These are phyloP conservation scores for Microthlaspi erraticum DNA, from an alignment of 345 rosid species.

Conservation along the genomic window DNA sequence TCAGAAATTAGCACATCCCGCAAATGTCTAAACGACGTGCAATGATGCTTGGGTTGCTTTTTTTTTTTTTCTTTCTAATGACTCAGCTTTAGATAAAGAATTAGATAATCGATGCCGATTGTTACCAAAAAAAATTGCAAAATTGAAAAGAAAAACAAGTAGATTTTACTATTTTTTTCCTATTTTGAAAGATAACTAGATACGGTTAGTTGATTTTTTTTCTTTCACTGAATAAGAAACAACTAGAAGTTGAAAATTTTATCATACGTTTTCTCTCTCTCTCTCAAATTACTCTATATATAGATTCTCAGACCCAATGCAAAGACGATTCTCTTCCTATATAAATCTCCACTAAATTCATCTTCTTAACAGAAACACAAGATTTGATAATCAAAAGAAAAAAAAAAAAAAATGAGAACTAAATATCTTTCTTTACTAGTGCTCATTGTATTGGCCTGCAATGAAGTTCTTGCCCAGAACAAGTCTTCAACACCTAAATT, in stretches of 20 bases:
- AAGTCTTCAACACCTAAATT: conserved; percentile 18
- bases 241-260: background rate
- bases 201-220: conserved; percentile 4
- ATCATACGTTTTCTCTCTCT: background rate
- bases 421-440: conserved; percentile 17
- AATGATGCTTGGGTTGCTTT: too few species aligned
- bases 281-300: conserved; percentile 14
- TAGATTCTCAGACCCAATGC: background rate
- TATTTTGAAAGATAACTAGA: conserved; percentile 1
- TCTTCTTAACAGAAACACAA: background rate
- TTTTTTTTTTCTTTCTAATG: too few species aligned
- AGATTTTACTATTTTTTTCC: background rate
- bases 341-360: conserved; percentile 6
- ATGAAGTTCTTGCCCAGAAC: conserved; percentile 35
- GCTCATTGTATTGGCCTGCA: conserved; percentile 27
- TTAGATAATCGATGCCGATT: conserved; percentile 1
- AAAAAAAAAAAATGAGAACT: conserved; percentile 33
- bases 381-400: background rate
- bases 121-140: too few species aligned
- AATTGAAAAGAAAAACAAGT: too few species aligned
- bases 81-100: conserved; percentile 17
- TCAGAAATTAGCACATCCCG: conserved; percentile 13
- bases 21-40: conserved; percentile 37
- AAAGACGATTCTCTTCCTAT: conserved; percentile 15
- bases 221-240: too few species aligned